Evolutionary conservation across 768 basidiomycete genomes (phyloP).

Genomic region (Pleurotus citrinopileatus): DNA sequence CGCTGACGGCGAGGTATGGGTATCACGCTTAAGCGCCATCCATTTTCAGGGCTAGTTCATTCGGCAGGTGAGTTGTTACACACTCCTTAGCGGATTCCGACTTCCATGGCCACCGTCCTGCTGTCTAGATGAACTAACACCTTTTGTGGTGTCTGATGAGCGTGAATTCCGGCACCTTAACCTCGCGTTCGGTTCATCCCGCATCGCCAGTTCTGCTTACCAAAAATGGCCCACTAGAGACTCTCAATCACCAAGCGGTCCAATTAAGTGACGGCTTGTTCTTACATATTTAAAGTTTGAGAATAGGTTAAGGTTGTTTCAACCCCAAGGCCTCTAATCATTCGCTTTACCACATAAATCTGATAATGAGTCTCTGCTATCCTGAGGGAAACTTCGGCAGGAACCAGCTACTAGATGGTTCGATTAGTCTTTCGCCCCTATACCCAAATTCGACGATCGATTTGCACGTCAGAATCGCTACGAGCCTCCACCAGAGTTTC

Average conservation of each 20-base stretch:
- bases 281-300: slow-evolving; percentile 86
- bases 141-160: slow-evolving; percentile 85
- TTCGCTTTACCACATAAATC: slow-evolving; percentile 78
- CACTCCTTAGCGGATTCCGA: slow-evolving; percentile 84
- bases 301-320: slow-evolving; percentile 85
- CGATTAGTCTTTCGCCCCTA: slow-evolving; percentile 96
- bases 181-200: slow-evolving; percentile 69
- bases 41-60: slow-evolving; percentile 91
- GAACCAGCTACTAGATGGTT: slow-evolving; percentile 94
- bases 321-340: slow-evolving; percentile 91
- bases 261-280: slow-evolving; percentile 80
- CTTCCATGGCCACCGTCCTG: slow-evolving; percentile 88
- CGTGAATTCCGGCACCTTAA: slow-evolving; percentile 79
- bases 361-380: slow-evolving; percentile 53
- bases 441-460: slow-evolving; percentile 94
- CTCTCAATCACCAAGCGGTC: slow-evolving; percentile 80
- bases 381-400: slow-evolving; percentile 84
- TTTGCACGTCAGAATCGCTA: slow-evolving; percentile 97
- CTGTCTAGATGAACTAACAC: slow-evolving; percentile 88
- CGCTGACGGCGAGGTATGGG: slow-evolving; percentile 81
- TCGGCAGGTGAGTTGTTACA: slow-evolving; percentile 90
- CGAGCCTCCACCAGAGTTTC: slow-evolving; percentile 95
- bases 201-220: slow-evolving; percentile 69
- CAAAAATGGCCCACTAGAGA: slow-evolving; percentile 82
- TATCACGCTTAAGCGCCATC: slow-evolving; percentile 86